Evolutionary conservation across 345 rosid genomes (phyloP), one percentile per base, ranked within the genome.

Genomic region (Camelina laxa): DNA sequence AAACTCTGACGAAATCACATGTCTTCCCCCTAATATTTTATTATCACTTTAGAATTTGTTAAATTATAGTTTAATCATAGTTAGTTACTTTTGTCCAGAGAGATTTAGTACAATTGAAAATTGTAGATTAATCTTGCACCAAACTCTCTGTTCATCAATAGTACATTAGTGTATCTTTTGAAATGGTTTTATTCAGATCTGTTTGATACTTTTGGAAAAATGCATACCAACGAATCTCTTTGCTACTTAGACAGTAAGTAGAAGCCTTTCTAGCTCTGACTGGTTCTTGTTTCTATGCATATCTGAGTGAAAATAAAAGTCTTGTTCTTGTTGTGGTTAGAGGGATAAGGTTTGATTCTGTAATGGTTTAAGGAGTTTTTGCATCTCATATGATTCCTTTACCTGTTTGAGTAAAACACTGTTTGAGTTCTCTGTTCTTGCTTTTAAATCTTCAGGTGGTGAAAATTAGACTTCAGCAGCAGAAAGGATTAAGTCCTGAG

Each of bases 401-500:
- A 10, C 17, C 12, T 21, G 42, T 11, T 4, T 7, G 36, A 50
- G 33, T 4, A 39, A 53, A 55, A 69, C 64, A 57, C 17, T 41
- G 41, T 35, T 36, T 69, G 70, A 36, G 44, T 76, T 56, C 55
- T 69, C 17, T 80, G 66, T 50, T 65, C n/a, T 51, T 67, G 57
- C 3, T 54, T 64, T 17, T n/a, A 2, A 30, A 21, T 71, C 50
- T 56, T 48, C 81, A 92, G 97, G 97, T 95, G 68, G 99, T 95
- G 75, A 95, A 95, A 80, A 92, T 95, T 75, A 89, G 97, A 64
- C 84, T 95, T 66, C 97, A 95, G 77, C 97, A 95, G 80, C 97
- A 95, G 78, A 95, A 73, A 79, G 99, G 99, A 44, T 66, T 92
- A 60, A 92, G 90, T 78, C 82, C 85, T 1, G 93, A 87, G 60